Base-by-base conservation (phyloP, 371 early-diverging fungal genomes). In the Blakeslea trispora region DNA sequence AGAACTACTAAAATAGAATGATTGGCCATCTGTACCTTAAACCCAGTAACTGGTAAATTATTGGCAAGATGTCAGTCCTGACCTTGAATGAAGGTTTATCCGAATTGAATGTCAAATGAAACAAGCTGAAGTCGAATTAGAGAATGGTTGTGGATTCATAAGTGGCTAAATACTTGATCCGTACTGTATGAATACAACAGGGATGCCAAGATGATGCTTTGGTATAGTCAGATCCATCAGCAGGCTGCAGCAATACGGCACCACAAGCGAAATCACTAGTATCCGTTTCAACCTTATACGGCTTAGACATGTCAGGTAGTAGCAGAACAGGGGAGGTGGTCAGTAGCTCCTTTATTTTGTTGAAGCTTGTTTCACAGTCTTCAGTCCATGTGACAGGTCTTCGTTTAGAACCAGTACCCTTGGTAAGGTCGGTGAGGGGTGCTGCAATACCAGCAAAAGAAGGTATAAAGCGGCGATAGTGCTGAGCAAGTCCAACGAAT, bases 271-370 rank as follows among this genome's bases (percentile, higher is more conserved):
- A 64, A 7, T 61, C 65, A 7, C 53, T 63, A 0, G 71, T 63
- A 54, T 79, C 75, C 1, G 59, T 68, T 41, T 77, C 66, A 1
- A 78, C 53, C 0, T 62, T 43, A 24, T 66, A 72, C 0, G 52
- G 64, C 35, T 52, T 31, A 6, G 17, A 10, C 7, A 58, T 65
- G 47, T 79, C 61, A 0, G 68, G 66, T 47, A 48, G 32, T 0
- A 23, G 8, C 15, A 72, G 24, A 0, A 66, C 48, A 42, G 66
- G 66, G 0, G 64, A 50, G 1, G 24, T 0, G 0, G 46, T 23
- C 3, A 72, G n/a, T 8, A 24, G 5, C 15, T 44, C 0, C 15
- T 71, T 69, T 0, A 67, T 9, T 1, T 4, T 8, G 0, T 71
- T 13, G 10, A 32, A 32, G 10, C 32, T 32, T 5, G 5, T 10